phyloP scores from a whole-genome alignment of 768 basidiomycete genomes.

The Suillus tomentosus region DNA sequence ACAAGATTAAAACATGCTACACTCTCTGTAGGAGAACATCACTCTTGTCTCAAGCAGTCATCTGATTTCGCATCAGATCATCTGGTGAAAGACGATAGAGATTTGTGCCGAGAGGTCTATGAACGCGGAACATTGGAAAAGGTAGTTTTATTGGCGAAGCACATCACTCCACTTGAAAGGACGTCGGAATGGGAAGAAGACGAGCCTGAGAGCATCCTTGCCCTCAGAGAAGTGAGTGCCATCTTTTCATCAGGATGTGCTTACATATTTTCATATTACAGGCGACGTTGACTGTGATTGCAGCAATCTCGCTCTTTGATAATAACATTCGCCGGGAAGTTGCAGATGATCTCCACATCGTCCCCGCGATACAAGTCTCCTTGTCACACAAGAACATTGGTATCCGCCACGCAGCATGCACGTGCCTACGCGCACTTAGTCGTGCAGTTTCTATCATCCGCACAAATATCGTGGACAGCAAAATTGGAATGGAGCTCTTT shows the following conservation, averaged over 20 bases:
- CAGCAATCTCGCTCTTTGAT: constrained; percentile 70
- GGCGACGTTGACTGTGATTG: constrained; percentile 75
- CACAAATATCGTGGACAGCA: constrained; percentile 84
- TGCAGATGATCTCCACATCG: constrained; percentile 57
- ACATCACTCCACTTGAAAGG: constrained; percentile 53
- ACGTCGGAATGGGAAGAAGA: constrained; percentile 64
- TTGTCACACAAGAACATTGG: constrained; percentile 67
- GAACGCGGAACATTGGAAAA: constrained; percentile 68
- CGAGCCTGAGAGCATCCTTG: constrained; percentile 56
- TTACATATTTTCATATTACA: constrained; percentile 27
- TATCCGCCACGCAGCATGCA: constrained; percentile 85
- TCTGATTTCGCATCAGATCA: constrained; percentile 42
- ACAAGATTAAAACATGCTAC: constrained; percentile 71
- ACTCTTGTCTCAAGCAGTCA: not conserved
- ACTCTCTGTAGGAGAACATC: constrained; percentile 58
- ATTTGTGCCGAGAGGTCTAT: constrained; percentile 65
- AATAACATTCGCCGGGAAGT: constrained; percentile 72
- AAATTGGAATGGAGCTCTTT: constrained; percentile 73
- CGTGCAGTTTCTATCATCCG: constrained; percentile 79
- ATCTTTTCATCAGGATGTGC: constrained; percentile 1
- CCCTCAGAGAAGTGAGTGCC: constrained; percentile 62
- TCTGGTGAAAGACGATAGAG: constrained; percentile 70
- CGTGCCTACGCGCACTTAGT: constrained; percentile 78
- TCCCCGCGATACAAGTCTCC: constrained; percentile 54
- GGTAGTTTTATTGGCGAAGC: constrained; percentile 52